These are phyloP conservation scores for Penicillium manginii DNA, from an alignment of 495 filamentous ascomycete genomes.

Conservation along the genomic window DNA sequence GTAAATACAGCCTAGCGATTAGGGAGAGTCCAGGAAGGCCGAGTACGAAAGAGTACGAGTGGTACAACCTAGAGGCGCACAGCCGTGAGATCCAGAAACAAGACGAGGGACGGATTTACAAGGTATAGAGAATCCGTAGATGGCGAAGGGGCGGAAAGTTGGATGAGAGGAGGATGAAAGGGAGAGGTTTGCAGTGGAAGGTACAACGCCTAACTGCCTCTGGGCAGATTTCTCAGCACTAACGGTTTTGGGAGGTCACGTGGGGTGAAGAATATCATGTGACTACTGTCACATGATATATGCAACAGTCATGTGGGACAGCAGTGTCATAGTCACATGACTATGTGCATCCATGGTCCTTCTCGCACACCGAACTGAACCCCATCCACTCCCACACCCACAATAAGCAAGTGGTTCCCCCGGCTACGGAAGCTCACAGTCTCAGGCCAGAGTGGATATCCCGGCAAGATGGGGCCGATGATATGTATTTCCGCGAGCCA, in stretches of 20 bases:
- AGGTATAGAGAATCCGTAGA: conserved; percentile 24
- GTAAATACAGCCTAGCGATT: conserved; percentile 49
- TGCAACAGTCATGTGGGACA: too few relatives aligned
- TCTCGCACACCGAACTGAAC: neutral
- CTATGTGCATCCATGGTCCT: neutral
- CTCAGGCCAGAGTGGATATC: conserved; percentile 13
- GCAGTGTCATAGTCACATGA: neutral
- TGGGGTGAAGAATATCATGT: neutral
- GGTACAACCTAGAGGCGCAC: conserved; percentile 38
- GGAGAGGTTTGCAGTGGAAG: conserved; percentile 21
- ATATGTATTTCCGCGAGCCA: neutral
- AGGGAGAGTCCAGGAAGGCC: conserved; percentile 15
- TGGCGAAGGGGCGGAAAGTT: conserved; percentile 21
- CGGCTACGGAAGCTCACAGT: conserved; percentile 10
- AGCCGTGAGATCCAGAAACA: conserved; percentile 26
- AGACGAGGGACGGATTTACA: conserved; percentile 33
- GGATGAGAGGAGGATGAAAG: conserved; percentile 24
- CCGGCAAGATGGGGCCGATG: conserved; percentile 16
- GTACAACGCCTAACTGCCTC: conserved; percentile 19
- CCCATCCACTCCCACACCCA: neutral
- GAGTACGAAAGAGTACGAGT: conserved; percentile 23
- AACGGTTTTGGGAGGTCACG: neutral
- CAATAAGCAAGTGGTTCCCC: conserved; percentile 12
- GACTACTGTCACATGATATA: neutral
- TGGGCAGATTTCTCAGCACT: conserved; percentile 16